Conservation (phyloP, 768 basidiomycete species). For the Agrocybe praecox region DNA sequence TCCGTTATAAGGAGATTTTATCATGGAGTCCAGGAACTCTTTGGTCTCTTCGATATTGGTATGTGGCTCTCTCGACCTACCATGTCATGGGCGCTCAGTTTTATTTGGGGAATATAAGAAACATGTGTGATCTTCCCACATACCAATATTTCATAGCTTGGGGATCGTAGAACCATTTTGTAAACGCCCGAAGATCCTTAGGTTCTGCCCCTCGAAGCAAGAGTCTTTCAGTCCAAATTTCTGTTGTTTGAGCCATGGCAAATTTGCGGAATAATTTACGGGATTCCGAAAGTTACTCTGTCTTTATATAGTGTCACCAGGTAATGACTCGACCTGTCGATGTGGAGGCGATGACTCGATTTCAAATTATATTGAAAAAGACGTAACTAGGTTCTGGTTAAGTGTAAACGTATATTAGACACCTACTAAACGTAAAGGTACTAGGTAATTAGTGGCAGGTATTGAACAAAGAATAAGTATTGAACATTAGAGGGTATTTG, state of each 20-base stretch:
- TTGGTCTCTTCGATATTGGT: conserved; percentile 14
- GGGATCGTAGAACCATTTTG: conserved; percentile 17
- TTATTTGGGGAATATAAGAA: neutral
- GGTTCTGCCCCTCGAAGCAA: conserved; percentile 17
- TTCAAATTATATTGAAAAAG: neutral
- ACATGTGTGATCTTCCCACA: neutral
- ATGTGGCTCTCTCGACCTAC: conserved; percentile 20
- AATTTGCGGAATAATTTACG: neutral
- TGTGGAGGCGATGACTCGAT: neutral
- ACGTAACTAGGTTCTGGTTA: too few relatives aligned
- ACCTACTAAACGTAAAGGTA: too few relatives aligned
- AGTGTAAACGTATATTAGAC: too few relatives aligned
- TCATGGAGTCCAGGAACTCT: conserved; percentile 19
- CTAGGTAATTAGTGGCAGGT: too few relatives aligned
- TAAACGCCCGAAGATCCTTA: conserved; percentile 14
- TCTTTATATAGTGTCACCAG: neutral
- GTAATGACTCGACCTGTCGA: conserved; percentile 3
- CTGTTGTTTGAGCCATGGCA: conserved; percentile 5
- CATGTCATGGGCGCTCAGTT: neutral
- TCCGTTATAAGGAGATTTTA: conserved; percentile 21
- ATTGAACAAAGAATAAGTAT: too few relatives aligned
- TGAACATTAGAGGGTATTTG: too few relatives aligned
- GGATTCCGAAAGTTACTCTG: neutral
- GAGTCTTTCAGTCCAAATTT: conserved; percentile 22
- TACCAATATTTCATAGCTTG: conserved; percentile 24